Base-by-base conservation (phyloP, 768 basidiomycete species). In the Trametes punicea region DNA sequence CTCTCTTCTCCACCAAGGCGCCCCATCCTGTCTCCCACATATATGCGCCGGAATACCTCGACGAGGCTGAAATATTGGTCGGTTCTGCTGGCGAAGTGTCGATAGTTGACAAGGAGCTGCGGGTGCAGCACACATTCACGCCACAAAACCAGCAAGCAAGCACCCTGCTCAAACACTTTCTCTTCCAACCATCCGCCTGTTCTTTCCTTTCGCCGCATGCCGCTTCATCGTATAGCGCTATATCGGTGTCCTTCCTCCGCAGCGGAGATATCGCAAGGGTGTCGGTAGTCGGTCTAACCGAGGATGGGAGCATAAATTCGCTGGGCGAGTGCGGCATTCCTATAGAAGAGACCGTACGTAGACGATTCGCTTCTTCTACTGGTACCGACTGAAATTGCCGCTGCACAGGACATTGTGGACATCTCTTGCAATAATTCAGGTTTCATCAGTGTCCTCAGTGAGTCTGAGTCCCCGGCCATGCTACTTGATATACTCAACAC, bases 1-100 rank as follows among this genome's bases (percentile, higher is more conserved):
- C 21, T 30, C 13, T 4, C 25, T 61, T 55, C 40, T 48, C 49
- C 23, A 58, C 56, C 25, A 64, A 85, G 83, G 64, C 77, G n/a
- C 69, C 76, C 20, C 72, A 79, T 36, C 53, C 64, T 27, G 71
- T 80, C 27, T 66, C 71, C 18, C 77, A 63, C 51, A 69, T 81
- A 41, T 70, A 69, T 58, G 67, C 68, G 29, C 65, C 70, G 3
- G 67, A 67, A 16, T 66, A 64, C 18, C 52, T 71, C 29, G 57
- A 59, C 4, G 51, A 65, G 1, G 63, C 60, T 0, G 56, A 75
- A 5, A 26, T 79, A 9, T 58, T 77, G 13, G 64, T 76, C 6
- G 72, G 71, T 20, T 51, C 65, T 25, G 59, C 57, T 6, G 77
- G 74, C 18, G 62, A 66, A 20, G 52, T 79, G 31, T 68, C 66